Conservation (phyloP, 2,329 filamentous ascomycete genomes). For the Diplodia corticola region DNA sequence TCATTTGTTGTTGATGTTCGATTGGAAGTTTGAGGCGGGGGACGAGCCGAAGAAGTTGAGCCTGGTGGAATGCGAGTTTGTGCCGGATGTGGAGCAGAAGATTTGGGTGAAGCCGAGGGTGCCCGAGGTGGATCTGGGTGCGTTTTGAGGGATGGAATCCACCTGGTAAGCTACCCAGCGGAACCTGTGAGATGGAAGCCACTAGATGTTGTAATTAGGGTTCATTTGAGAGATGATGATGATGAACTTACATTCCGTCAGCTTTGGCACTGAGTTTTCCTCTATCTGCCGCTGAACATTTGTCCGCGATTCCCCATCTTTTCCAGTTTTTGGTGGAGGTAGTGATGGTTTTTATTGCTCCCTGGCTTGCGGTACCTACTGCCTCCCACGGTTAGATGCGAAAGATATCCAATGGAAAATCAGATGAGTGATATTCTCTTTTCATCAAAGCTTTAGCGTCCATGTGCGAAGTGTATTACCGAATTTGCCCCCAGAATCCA, state of each 20-base stretch:
- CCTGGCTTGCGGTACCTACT: no score
- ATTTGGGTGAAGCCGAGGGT: not conserved
- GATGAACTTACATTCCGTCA: not conserved
- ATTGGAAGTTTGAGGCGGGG: not conserved
- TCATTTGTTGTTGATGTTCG: not conserved
- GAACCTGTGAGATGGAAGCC: not conserved
- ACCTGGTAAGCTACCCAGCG: not conserved
- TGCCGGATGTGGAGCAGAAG: not conserved
- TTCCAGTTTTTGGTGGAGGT: no score
- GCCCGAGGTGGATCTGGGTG: not conserved
- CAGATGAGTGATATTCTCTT: no score
- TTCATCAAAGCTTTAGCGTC: no score
- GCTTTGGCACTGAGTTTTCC: not conserved
- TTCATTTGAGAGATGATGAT: no score
- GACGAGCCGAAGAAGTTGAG: not conserved
- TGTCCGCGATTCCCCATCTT: not conserved
- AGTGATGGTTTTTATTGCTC: no score
- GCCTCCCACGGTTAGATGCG: no score
- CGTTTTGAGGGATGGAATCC: not conserved
- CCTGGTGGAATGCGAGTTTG: not conserved
- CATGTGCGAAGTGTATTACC: no score
- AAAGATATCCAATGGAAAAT: no score
- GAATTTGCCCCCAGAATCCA: no score
- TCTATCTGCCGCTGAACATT: not conserved
- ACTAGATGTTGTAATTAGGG: rapidly evolving